These are phyloP conservation scores for Phaffia australis DNA, from an alignment of 768 basidiomycete genomes.

Conservation along the genomic window DNA sequence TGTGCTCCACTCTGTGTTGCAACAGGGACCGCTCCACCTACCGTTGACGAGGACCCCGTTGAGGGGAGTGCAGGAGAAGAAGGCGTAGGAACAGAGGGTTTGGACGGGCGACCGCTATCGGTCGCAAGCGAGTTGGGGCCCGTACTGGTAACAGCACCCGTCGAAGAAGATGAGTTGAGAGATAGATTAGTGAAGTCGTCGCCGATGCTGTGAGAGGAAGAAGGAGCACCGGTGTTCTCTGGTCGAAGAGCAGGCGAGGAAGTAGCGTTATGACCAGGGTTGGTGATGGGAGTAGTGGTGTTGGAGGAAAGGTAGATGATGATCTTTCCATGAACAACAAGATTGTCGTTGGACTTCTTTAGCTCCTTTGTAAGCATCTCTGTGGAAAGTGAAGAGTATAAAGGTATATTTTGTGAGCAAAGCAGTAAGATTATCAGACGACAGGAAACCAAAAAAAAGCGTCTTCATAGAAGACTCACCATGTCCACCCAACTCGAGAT, in stretches of 20 bases:
- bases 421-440: background rate
- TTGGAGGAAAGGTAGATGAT: constrained; percentile 95
- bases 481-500: constrained; percentile 83
- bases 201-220: constrained; percentile 34
- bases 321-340: constrained; percentile 93
- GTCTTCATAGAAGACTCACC: constrained; percentile 52
- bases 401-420: background rate
- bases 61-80: constrained; percentile 36
- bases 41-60: constrained; percentile 33
- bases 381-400: constrained; percentile 33
- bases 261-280: constrained; percentile 56
- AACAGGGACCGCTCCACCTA: constrained; percentile 34
- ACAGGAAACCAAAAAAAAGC: constrained; percentile 26
- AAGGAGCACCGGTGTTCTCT: constrained; percentile 57
- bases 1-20: constrained; percentile 31
- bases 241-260: constrained; percentile 45
- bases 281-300: constrained; percentile 67
- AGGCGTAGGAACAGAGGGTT: background rate
- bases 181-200: background rate
- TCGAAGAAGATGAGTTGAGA: background rate
- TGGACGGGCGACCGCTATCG: background rate
- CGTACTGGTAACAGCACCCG: background rate
- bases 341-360: constrained; percentile 98
- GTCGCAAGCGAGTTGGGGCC: background rate
- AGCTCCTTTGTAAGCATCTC: constrained; percentile 95